phyloP scores from a whole-genome alignment of 345 rosid species.

The Turritis glabra region DNA sequence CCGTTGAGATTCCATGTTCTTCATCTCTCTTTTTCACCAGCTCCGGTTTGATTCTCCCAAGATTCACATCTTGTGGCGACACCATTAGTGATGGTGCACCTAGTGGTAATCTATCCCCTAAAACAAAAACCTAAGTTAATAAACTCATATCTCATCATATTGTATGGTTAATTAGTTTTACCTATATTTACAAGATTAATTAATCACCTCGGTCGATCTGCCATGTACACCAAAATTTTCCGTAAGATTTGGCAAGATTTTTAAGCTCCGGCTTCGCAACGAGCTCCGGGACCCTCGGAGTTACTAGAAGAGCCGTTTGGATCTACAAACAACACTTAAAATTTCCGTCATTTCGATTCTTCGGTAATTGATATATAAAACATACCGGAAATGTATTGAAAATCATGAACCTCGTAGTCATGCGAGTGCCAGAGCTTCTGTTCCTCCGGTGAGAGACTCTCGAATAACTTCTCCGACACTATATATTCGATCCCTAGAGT shows the following conservation, averaged over 20 bases:
- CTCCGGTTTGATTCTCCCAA: slow-evolving; percentile 53
- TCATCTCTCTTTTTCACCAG: slow-evolving; percentile 52
- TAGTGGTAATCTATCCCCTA: slow-evolving; percentile 72
- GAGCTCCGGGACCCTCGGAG: slow-evolving; percentile 70
- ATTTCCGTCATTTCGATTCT: neutral
- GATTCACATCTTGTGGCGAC: slow-evolving; percentile 65
- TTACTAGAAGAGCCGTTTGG: slow-evolving; percentile 63
- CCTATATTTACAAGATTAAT: neutral
- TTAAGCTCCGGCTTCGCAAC: slow-evolving; percentile 62
- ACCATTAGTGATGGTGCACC: slow-evolving; percentile 70
- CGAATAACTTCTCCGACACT: slow-evolving; percentile 63
- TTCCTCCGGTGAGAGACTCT: slow-evolving; percentile 58
- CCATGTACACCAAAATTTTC: slow-evolving; percentile 96
- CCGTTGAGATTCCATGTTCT: slow-evolving; percentile 50
- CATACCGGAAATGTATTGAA: neutral
- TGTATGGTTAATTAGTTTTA: neutral
- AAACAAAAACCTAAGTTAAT: neutral
- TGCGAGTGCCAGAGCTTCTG: slow-evolving; percentile 94
- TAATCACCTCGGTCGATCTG: slow-evolving; percentile 66
- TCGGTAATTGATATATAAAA: neutral
- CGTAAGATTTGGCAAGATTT: slow-evolving; percentile 66
- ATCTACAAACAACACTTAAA: slow-evolving; percentile 39
- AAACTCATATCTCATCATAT: neutral
- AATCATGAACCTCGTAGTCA: slow-evolving; percentile 63
- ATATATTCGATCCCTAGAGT: slow-evolving; percentile 69